Evolutionary conservation across 2,329 filamentous ascomycete genomes (phyloP).

Genomic region (Myrmaecium sp.): DNA sequence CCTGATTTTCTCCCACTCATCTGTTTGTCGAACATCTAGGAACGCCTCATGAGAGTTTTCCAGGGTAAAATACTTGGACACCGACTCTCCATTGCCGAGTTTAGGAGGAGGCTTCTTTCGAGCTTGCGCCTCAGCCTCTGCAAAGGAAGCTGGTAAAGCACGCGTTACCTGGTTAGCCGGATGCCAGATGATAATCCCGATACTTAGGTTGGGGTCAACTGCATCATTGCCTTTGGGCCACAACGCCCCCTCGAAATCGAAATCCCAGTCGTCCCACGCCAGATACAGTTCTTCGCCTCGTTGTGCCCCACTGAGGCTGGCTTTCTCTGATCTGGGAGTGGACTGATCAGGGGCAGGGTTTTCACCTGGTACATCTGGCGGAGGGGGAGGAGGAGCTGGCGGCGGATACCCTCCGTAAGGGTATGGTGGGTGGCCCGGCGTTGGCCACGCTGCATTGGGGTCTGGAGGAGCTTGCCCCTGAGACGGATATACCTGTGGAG

Average conservation of each 20-base stretch:
- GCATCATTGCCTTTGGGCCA: slow-evolving; percentile 28
- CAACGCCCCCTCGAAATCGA: slow-evolving; percentile 25
- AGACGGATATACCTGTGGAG: slow-evolving; percentile 7
- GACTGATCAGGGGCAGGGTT: neutral
- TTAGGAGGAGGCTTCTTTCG: slow-evolving; percentile 19
- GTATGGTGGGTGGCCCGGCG: slow-evolving; percentile 7
- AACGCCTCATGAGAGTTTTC: slow-evolving; percentile 27
- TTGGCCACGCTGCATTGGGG: slow-evolving; percentile 1
- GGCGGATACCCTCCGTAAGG: slow-evolving; percentile 12
- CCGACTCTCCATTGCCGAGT: slow-evolving; percentile 25
- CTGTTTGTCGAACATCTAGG: slow-evolving; percentile 30
- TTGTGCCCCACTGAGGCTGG: slow-evolving; percentile 1
- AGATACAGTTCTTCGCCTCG: slow-evolving; percentile 12
- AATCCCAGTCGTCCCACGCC: slow-evolving; percentile 24
- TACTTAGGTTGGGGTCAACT: slow-evolving; percentile 25
- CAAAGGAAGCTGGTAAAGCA: slow-evolving; percentile 25
- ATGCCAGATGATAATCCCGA: slow-evolving; percentile 28
- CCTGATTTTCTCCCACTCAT: slow-evolving; percentile 32
- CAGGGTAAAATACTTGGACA: slow-evolving; percentile 32
- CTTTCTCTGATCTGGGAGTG: slow-evolving; percentile 1
- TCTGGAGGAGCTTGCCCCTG: slow-evolving; percentile 2
- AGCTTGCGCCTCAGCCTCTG: slow-evolving; percentile 26
- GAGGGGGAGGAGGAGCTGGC: slow-evolving; percentile 3
- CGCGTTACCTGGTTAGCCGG: slow-evolving; percentile 25
- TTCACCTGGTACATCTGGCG: neutral